Conservation (phyloP, 2,329 filamentous ascomycete species). For the Cercospora canescens region DNA sequence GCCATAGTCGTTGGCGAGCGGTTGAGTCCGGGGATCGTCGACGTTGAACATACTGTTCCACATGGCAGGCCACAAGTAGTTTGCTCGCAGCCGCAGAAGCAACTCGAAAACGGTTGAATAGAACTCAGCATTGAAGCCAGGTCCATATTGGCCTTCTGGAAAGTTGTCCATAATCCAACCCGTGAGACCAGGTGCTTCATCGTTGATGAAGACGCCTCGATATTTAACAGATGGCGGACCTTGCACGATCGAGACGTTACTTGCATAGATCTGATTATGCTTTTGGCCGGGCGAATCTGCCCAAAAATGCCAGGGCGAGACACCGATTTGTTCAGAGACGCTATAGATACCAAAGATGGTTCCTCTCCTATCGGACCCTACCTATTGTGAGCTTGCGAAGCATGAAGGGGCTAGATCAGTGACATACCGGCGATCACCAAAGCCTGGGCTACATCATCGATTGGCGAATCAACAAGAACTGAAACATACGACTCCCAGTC, state of each 20-base stretch:
- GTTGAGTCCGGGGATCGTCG: constrained; percentile 68
- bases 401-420: too few species aligned
- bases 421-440: neutral
- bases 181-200: constrained; percentile 67
- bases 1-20: constrained; percentile 70
- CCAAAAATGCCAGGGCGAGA: constrained; percentile 70
- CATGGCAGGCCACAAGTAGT: constrained; percentile 73
- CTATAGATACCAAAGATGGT: constrained; percentile 72
- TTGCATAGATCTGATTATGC: constrained; percentile 56
- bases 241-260: constrained; percentile 57
- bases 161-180: constrained; percentile 65
- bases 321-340: constrained; percentile 71
- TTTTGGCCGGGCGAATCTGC: constrained; percentile 60
- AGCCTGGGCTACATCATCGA: constrained; percentile 37
- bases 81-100: constrained; percentile 67
- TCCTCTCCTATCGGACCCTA: constrained; percentile 57
- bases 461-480: constrained; percentile 48
- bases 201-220: constrained; percentile 69
- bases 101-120: constrained; percentile 71
- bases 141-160: constrained; percentile 33
- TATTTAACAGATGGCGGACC: constrained; percentile 65
- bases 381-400: neutral
- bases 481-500: constrained; percentile 71
- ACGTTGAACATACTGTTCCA: constrained; percentile 73
- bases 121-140: constrained; percentile 52